A percentile compares a stretch with the other conserved stretches of the same genome.
Evolutionary conservation across 176 grass and related monocot genomes (phyloP).

Genomic region (Avena insularis): DNA sequence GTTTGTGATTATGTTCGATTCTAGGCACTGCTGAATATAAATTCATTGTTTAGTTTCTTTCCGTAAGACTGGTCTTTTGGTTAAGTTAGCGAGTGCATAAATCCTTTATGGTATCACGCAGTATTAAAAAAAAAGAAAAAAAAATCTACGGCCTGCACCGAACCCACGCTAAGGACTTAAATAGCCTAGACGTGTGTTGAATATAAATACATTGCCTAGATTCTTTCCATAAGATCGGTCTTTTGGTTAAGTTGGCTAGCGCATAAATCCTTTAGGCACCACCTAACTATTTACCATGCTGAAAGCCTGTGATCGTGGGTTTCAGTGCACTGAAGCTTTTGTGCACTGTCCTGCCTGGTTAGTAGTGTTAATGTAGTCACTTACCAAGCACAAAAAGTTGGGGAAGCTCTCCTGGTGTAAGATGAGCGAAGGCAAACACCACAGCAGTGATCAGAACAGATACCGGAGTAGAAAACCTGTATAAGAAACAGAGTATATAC

Average conservation of each 20-base stretch:
- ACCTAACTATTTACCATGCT: background rate
- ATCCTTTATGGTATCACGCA: too few species aligned
- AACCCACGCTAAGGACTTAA: too few species aligned
- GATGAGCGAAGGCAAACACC: slow-evolving; percentile 84
- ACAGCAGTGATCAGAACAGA: slow-evolving; percentile 78
- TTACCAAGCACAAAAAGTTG: slow-evolving; percentile 94
- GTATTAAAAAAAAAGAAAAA: too few species aligned
- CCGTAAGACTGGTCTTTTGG: too few species aligned
- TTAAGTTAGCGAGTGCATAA: too few species aligned
- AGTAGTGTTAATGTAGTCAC: background rate
- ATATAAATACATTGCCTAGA: too few species aligned
- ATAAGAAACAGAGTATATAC: slow-evolving; percentile 24
- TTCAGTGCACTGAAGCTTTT: background rate
- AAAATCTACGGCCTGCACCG: too few species aligned
- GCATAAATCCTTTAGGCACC: background rate
- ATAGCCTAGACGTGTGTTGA: too few species aligned
- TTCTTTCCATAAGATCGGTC: too few species aligned
- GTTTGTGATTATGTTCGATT: background rate
- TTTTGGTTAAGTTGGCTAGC: too few species aligned
- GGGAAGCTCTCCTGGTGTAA: slow-evolving; percentile 93
- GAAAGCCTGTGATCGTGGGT: background rate
- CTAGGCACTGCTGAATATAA: background rate
- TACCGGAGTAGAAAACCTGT: slow-evolving; percentile 87
- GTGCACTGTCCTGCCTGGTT: background rate
- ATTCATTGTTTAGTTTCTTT: too few species aligned